Evolutionary conservation across 1,139 yeast genomes (phyloP).

Genomic region (Suhomyces taliae): DNA sequence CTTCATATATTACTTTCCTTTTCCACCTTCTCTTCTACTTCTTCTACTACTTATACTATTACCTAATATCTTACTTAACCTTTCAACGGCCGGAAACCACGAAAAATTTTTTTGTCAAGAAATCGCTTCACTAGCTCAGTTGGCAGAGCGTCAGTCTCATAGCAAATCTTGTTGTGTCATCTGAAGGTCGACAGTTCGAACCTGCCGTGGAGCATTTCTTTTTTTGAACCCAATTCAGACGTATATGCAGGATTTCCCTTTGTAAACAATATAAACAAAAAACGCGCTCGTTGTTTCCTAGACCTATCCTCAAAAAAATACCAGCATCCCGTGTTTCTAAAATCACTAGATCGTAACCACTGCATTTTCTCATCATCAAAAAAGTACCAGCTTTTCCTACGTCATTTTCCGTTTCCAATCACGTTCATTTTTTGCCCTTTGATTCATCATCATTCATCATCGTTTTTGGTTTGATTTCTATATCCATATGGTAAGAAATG

Average conservation of each 20-base stretch:
- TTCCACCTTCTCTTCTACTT: background rate
- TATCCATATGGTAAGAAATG: slow-evolving; percentile 7
- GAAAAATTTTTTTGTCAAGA: background rate
- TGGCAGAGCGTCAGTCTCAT: slow-evolving; percentile 54
- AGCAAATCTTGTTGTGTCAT: slow-evolving; percentile 32
- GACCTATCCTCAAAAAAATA: background rate
- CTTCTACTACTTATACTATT: background rate
- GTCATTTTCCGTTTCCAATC: background rate
- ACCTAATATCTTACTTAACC: background rate
- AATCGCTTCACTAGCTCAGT: slow-evolving; percentile 50
- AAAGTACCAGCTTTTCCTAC: background rate
- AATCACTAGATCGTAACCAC: background rate
- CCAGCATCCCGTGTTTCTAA: background rate
- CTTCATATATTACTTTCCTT: too few relatives aligned
- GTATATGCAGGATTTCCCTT: slow-evolving; percentile 3
- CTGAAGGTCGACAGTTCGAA: slow-evolving; percentile 58
- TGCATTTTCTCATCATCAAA: background rate
- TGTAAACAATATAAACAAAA: slow-evolving; percentile 10
- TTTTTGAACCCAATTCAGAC: background rate
- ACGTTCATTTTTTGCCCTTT: background rate
- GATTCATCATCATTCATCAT: too few relatives aligned
- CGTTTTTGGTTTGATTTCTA: too few relatives aligned
- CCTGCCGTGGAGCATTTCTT: slow-evolving; percentile 51
- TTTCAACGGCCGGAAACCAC: background rate
- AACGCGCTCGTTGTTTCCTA: background rate